Percentiles rank a stretch among this genome's conserved stretches.
Evolutionary conservation across 495 filamentous ascomycete species (phyloP).

Genomic region (Endocarpon pusillum): DNA sequence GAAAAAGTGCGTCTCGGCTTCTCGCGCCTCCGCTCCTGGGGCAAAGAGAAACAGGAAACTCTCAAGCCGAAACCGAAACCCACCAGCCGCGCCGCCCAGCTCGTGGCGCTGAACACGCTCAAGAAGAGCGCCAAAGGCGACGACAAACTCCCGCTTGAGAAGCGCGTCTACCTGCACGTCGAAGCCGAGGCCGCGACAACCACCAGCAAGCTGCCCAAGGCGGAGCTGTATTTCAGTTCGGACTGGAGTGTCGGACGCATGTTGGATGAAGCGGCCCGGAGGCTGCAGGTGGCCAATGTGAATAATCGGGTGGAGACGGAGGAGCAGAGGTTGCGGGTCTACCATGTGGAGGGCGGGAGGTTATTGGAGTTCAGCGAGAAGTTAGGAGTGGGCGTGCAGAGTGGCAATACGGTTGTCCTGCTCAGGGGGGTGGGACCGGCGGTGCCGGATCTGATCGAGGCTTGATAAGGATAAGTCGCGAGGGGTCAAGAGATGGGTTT

Average conservation of each 20-base stretch:
- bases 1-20: conserved; percentile 35
- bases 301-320: conserved; percentile 71
- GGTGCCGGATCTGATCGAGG: conserved; percentile 29
- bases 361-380: conserved; percentile 77
- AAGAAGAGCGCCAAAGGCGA: conserved; percentile 85
- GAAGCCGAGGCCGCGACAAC: conserved; percentile 68
- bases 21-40: conserved; percentile 45
- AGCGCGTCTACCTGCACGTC: conserved; percentile 69
- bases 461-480: conserved; percentile 7
- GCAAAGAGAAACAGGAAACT: conserved; percentile 39
- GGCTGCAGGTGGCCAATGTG: conserved; percentile 65
- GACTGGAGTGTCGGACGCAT: conserved; percentile 82
- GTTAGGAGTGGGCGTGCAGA: conserved; percentile 41
- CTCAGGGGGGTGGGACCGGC: conserved; percentile 62
- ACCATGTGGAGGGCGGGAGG: conserved; percentile 79
- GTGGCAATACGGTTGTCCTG: conserved; percentile 79
- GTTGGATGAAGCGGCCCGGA: conserved; percentile 72
- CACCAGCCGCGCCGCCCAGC: conserved; percentile 36
- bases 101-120: conserved; percentile 50
- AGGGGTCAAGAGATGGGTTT: too few species aligned
- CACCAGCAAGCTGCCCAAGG: conserved; percentile 54
- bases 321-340: conserved; percentile 64
- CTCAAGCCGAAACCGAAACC: conserved; percentile 40
- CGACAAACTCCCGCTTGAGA: conserved; percentile 56
- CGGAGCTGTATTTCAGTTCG: conserved; percentile 67